Conservation (phyloP, 2,329 filamentous ascomycete genomes). For the Cercospora sp. region DNA sequence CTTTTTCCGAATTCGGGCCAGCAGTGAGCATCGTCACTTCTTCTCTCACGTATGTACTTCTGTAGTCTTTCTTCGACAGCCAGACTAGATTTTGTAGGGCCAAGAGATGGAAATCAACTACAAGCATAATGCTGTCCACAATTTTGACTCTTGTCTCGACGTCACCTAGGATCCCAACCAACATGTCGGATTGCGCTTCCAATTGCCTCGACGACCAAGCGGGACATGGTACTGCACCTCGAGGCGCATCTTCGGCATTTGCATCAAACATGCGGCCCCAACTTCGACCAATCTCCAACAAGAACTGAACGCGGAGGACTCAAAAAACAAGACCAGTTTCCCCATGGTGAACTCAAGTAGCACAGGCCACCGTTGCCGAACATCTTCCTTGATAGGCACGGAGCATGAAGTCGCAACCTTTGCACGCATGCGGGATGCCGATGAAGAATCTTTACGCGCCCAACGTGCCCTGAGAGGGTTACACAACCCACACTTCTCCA, state of each 20-base stretch:
- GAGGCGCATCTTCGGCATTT: slow-evolving; percentile 5
- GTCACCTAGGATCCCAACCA: neutral
- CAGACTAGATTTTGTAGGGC: neutral
- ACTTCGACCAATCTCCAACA: neutral
- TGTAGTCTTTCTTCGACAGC: neutral
- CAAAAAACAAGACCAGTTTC: neutral
- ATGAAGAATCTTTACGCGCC: slow-evolving; percentile 1
- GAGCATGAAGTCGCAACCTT: neutral
- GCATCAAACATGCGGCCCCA: neutral
- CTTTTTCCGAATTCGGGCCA: neutral
- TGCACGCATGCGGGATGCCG: neutral
- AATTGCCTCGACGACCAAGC: slow-evolving; percentile 6
- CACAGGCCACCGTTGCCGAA: neutral
- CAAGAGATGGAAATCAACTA: neutral
- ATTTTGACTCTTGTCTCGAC: neutral
- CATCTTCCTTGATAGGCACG: neutral
- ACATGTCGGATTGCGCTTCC: neutral
- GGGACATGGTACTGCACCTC: neutral
- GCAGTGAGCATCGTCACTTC: neutral
- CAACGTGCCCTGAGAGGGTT: neutral
- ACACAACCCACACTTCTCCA: slow-evolving; percentile 7
- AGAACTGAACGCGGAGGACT: neutral
- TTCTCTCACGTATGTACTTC: neutral
- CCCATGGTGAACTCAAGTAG: neutral
- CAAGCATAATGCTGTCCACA: neutral